Evolutionary conservation across 306 rosid genomes (phyloP), one percentile per base, ranked within the genome.

Genomic region (Rosa rugosa): DNA sequence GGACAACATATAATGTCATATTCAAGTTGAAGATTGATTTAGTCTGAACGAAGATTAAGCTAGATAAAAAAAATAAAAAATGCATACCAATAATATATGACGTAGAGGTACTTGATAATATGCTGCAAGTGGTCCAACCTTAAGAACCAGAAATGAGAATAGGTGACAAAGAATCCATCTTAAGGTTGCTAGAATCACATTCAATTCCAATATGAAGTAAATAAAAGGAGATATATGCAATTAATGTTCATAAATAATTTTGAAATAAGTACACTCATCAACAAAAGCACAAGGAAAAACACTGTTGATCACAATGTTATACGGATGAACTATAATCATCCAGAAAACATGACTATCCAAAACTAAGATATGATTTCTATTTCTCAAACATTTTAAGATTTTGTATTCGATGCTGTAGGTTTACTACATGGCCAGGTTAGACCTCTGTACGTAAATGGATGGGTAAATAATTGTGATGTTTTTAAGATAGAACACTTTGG

Each of bases 91-190:
- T 80, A 94, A 79, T 85, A 94, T 85, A 84, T 94, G 99, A 34
- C 97, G 97, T 85, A 92, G 73, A 9, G 99, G 99, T 73, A 94
- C 91, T 88, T 83, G 89, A 82, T 94, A 92, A 77, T 95, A 80
- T 65, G 93, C 97, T 12, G 97, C 99, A 80, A 94, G 99, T 16
- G 99, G 97, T 56, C 99, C 99, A 54, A 95, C 97, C 97, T 95
- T 49, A 45, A 79, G 53, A 80, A 81, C 38, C 42, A 64, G 45
- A 23, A 65, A 46, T 73, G 73, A 70, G 72, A 63, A 82, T 44
- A 77, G 85, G 69, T 12, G 57, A 77, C 44, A 11, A 18, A 76
- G 34, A 71, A 38, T 65, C 47, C 59, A 64, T 44, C 38, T 42
- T 20, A 20, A 45, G 66, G 64, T 79, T 16, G 46, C 65, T 56